Evolutionary conservation across 2,329 filamentous ascomycete species (phyloP).

Genomic region (Aspergillus sp.): DNA sequence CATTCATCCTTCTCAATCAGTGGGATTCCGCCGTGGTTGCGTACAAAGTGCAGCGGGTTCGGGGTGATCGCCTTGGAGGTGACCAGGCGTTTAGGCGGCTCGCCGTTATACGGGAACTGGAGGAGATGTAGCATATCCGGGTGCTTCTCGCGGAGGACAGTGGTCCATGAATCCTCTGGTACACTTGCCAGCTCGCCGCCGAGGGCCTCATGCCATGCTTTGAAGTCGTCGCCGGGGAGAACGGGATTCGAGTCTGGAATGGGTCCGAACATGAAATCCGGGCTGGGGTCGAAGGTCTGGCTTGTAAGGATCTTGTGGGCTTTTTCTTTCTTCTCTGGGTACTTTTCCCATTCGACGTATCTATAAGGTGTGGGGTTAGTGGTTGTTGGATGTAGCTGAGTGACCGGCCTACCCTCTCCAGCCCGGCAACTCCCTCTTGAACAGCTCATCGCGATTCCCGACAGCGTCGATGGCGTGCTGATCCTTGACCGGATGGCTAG

Average conservation of each 20-base stretch:
- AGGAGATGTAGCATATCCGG: not conserved
- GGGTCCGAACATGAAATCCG: not conserved
- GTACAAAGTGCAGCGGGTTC: conserved; percentile 65
- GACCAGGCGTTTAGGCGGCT: not conserved
- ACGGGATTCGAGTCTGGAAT: not conserved
- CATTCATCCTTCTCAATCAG: conserved; percentile 59
- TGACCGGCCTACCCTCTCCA: not conserved
- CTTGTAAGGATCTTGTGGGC: not conserved
- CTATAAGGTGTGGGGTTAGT: not conserved
- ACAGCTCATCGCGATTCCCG: not conserved
- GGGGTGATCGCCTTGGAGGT: conserved; percentile 50
- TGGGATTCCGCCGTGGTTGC: conserved; percentile 72
- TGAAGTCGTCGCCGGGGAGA: not conserved
- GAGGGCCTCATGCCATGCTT: not conserved
- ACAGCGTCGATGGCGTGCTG: not conserved
- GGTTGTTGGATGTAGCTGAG: not conserved
- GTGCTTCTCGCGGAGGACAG: not conserved
- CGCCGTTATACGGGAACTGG: not conserved
- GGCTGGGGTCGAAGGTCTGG: not conserved
- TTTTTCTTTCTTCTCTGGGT: not conserved
- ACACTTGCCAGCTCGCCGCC: not conserved
- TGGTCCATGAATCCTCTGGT: not conserved
- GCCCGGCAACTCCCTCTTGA: not conserved
- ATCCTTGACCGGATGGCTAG: not conserved
- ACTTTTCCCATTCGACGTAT: not conserved